phyloP scores from a whole-genome alignment of 1,284 basidiomycete genomes.

The Termitomyces sp. region DNA sequence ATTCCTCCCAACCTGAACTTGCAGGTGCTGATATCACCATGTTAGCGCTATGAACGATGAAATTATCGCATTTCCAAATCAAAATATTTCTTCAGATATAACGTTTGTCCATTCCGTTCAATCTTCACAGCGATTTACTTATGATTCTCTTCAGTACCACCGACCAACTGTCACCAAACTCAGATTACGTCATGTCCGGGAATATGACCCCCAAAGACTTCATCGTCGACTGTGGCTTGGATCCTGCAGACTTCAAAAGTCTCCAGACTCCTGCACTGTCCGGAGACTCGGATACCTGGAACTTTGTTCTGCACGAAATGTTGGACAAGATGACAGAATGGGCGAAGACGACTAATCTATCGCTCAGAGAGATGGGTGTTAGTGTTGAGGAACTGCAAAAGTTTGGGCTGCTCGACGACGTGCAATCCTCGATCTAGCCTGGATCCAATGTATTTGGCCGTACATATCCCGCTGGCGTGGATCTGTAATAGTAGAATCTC shows the following conservation, averaged over 20 bases:
- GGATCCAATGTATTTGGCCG: not conserved
- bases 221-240: constrained; percentile 2
- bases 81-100: not conserved
- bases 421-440: not conserved
- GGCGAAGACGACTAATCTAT: not conserved
- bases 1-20: not conserved
- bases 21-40: not conserved
- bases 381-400: not conserved
- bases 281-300: constrained; percentile 1
- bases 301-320: constrained; percentile 1
- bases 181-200: not conserved
- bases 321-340: constrained; percentile 7
- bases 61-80: not conserved
- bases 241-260: constrained; percentile 3
- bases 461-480: not conserved
- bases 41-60: not conserved
- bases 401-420: not conserved
- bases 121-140: not conserved
- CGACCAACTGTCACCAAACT: not conserved
- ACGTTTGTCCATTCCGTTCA: not conserved
- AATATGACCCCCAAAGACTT: not conserved
- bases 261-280: not conserved
- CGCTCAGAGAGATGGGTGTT: not conserved
- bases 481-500: not conserved
- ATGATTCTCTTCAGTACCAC: not conserved